phyloP scores from a whole-genome alignment of 2,329 filamentous ascomycete genomes.

The Ramularia endophylla region DNA sequence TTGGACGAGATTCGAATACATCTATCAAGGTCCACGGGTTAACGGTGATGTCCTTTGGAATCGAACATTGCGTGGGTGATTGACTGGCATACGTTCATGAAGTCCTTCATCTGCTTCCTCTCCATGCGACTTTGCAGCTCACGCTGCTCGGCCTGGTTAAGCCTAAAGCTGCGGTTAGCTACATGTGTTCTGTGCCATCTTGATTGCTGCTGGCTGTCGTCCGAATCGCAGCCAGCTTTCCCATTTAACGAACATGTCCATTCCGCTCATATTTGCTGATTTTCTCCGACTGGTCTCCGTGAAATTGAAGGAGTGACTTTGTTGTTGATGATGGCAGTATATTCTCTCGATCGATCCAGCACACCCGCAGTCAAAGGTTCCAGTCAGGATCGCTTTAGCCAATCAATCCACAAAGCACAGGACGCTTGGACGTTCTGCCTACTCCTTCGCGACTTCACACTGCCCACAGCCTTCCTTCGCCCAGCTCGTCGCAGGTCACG shows the following conservation, averaged over 20 bases:
- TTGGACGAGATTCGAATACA: conserved; percentile 70
- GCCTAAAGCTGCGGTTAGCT: conserved; percentile 41
- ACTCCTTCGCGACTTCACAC: too few relatives aligned
- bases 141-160: conserved; percentile 76
- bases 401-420: too few relatives aligned
- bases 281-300: too few relatives aligned
- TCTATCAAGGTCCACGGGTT: too few relatives aligned
- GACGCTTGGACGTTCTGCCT: too few relatives aligned
- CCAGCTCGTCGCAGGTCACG: not conserved
- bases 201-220: too few relatives aligned
- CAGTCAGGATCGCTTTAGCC: too few relatives aligned
- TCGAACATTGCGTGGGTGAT: not conserved
- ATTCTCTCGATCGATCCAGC: too few relatives aligned
- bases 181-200: too few relatives aligned
- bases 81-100: conserved; percentile 73
- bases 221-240: not conserved
- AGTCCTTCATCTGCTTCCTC: conserved; percentile 98
- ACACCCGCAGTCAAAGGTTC: too few relatives aligned
- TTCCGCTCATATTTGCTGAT: conserved; percentile 24
- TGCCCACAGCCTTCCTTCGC: not conserved
- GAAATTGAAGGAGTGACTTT: too few relatives aligned
- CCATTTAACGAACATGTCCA: conserved; percentile 25
- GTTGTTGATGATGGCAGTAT: too few relatives aligned
- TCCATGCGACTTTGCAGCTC: conserved; percentile 93
- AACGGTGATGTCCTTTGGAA: not conserved